Evolutionary conservation across 2,329 filamentous ascomycete genomes (phyloP).

Genomic region (Epichloe amarillans): DNA sequence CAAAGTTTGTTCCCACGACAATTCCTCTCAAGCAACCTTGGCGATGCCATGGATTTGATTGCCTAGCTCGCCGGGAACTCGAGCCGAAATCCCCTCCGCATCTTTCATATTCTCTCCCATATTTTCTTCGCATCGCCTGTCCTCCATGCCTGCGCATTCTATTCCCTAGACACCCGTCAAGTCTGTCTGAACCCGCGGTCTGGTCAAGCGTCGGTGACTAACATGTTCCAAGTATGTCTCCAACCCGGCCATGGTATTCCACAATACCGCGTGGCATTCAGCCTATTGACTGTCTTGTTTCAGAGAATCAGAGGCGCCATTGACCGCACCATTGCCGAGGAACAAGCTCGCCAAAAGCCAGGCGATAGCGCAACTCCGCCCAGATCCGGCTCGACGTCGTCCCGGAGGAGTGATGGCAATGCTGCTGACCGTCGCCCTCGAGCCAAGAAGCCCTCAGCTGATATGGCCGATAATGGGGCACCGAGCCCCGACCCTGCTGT

Average conservation of each 20-base stretch:
- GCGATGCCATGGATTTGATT: no score
- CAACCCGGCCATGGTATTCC: not conserved
- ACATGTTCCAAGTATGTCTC: conserved; percentile 21
- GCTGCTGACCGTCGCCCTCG: conserved; percentile 17
- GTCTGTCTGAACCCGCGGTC: not conserved
- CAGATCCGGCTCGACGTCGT: conserved; percentile 23
- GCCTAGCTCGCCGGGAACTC: no score
- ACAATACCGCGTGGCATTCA: not conserved
- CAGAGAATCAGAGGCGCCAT: conserved; percentile 70
- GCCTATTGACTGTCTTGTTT: not conserved
- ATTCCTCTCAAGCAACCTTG: no score
- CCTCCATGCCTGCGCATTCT: conserved; percentile 2
- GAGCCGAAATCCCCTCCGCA: no score
- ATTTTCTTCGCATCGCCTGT: not conserved
- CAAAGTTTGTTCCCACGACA: no score
- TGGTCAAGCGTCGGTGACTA: conserved; percentile 4
- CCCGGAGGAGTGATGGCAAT: conserved; percentile 27
- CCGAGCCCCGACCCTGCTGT: conserved; percentile 68
- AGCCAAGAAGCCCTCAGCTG: conserved; percentile 25
- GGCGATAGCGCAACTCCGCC: conserved; percentile 30
- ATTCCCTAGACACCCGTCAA: not conserved
- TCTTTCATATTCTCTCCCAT: not conserved
- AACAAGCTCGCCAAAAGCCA: conserved; percentile 65
- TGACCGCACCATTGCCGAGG: conserved; percentile 78
- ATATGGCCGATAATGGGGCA: conserved; percentile 25